phyloP scores from a whole-genome alignment of 2,329 filamentous ascomycete genomes.

The Verticillium tricorpus region DNA sequence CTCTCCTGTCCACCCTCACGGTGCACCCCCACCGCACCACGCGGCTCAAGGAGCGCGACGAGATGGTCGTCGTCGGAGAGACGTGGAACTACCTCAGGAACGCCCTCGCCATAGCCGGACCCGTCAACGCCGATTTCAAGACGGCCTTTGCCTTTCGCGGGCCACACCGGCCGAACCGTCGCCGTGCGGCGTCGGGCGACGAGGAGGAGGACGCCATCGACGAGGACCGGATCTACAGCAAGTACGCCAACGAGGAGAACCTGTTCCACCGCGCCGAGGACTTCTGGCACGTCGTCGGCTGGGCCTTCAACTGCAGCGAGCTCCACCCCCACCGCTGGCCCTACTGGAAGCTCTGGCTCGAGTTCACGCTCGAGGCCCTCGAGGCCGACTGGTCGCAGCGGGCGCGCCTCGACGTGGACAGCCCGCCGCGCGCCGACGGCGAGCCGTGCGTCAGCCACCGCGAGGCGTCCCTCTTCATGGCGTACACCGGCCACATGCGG shows the following conservation, averaged over 20 bases:
- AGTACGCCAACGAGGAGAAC: conserved; percentile 59
- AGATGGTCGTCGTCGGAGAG: conserved; percentile 57
- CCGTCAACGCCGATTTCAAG: conserved; percentile 64
- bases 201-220: conserved; percentile 41
- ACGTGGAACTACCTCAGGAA: conserved; percentile 68
- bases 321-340: conserved; percentile 70
- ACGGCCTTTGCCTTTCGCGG: conserved; percentile 65
- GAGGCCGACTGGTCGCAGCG: conserved; percentile 65
- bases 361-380: conserved; percentile 73
- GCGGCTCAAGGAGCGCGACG: conserved; percentile 57
- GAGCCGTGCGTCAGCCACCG: conserved; percentile 28
- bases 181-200: conserved; percentile 10
- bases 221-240: conserved; percentile 49
- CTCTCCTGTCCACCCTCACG: conserved; percentile 74
- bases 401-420: conserved; percentile 39
- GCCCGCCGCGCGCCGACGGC: conserved; percentile 14
- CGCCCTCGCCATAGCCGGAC: conserved; percentile 60
- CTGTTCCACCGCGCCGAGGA: conserved; percentile 75
- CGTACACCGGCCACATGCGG: conserved; percentile 48
- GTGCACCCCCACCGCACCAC: conserved; percentile 79
- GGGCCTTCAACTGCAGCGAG: conserved; percentile 84
- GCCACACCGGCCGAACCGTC: conserved; percentile 29
- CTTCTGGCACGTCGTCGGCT: conserved; percentile 86
- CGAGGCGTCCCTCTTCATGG: conserved; percentile 53
- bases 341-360: conserved; percentile 76